Evolutionary conservation across 78 protist genomes (phyloP).

Genomic region (Mastigamoeba balamuthi): DNA sequence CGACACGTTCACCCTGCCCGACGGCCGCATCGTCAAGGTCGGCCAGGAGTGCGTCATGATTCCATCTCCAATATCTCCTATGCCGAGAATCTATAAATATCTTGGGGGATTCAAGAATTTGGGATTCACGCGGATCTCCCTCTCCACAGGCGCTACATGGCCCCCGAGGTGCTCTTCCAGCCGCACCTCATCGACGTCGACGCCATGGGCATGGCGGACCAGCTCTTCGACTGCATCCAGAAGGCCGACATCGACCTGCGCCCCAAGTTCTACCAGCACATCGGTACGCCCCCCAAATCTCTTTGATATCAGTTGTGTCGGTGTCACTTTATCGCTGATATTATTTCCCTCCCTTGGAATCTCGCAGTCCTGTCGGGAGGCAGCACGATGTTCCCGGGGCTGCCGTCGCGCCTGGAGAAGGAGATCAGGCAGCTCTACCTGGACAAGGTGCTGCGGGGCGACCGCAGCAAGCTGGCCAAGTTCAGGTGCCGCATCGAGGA

Average conservation of each 20-base stretch:
- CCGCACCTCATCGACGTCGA: constrained; percentile 90
- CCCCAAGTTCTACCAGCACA: constrained; percentile 88
- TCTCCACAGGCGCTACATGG: constrained; percentile 95
- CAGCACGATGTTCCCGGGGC: constrained; percentile 93
- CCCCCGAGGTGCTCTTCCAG: constrained; percentile 97
- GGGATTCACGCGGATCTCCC: too few relatives aligned
- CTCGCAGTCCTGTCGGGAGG: constrained; percentile 64
- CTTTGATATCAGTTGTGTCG: too few relatives aligned
- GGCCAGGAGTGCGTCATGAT: too few relatives aligned
- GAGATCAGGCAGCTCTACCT: constrained; percentile 87
- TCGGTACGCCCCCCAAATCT: too few relatives aligned
- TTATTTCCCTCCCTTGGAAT: constrained; percentile 13
- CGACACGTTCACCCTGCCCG: constrained; percentile 86
- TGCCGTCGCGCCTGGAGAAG: constrained; percentile 84
- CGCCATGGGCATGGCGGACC: constrained; percentile 79
- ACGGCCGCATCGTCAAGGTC: constrained; percentile 84
- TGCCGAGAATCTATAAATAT: too few relatives aligned
- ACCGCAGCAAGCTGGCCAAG: constrained; percentile 35
- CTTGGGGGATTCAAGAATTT: too few relatives aligned
- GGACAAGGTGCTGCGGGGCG: constrained; percentile 69
- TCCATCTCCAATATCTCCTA: too few relatives aligned
- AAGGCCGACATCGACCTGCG: constrained; percentile 88
- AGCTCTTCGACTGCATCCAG: constrained; percentile 82
- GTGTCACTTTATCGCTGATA: constrained; percentile 66
- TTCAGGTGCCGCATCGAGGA: constrained; percentile 91